A percentile compares a stretch with the other conserved stretches of the same genome.
phyloP scores from a whole-genome alignment of 2,329 filamentous ascomycete species.

The Simplicillium sp. region DNA sequence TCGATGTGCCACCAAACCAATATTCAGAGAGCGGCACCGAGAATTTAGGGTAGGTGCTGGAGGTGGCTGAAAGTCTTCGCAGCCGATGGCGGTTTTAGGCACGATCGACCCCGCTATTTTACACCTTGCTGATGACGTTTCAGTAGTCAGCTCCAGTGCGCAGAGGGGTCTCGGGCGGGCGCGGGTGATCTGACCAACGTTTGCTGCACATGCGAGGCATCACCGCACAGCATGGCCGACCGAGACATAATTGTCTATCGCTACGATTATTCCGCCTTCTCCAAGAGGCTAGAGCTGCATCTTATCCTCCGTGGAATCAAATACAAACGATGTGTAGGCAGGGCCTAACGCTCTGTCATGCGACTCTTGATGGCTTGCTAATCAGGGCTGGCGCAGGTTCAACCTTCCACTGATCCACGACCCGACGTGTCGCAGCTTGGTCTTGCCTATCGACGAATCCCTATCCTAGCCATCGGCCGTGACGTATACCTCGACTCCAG shows the following conservation, averaged over 20 bases:
- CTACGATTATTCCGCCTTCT: not conserved
- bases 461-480: slow-evolving; percentile 54
- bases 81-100: no score
- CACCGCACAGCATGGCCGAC: not conserved
- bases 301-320: not conserved
- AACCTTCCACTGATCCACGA: slow-evolving; percentile 40
- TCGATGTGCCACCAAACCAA: no score
- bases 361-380: not conserved
- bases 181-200: no score
- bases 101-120: no score
- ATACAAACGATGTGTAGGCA: not conserved
- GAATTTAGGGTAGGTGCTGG: no score
- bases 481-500: slow-evolving; percentile 63
- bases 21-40: no score
- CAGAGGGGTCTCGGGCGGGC: no score
- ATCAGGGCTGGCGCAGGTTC: not conserved
- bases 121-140: no score
- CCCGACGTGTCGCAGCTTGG: slow-evolving; percentile 53
- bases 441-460: slow-evolving; percentile 60
- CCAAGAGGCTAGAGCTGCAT: not conserved
- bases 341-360: not conserved
- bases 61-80: no score
- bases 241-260: not conserved
- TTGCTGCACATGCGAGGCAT: no score
- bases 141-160: no score